phyloP scores from a whole-genome alignment of 179 eudicot species.

The Actinidia polygama region DNA sequence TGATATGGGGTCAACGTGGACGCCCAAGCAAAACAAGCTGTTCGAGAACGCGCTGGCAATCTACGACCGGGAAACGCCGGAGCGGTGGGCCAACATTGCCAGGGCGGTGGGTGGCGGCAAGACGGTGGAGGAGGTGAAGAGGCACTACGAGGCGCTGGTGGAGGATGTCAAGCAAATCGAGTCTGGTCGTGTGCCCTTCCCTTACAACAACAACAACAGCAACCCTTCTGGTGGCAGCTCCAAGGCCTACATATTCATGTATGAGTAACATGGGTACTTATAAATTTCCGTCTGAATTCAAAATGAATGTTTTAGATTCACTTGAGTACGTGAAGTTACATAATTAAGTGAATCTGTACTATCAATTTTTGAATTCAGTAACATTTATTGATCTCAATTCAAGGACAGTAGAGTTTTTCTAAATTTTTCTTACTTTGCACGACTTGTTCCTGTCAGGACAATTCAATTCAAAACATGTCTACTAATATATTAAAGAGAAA shows the following conservation, averaged over 20 bases:
- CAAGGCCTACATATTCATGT: constrained; percentile 22
- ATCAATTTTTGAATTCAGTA: neutral
- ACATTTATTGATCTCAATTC: neutral
- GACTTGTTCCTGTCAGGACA: too few relatives aligned
- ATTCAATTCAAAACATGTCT: too few relatives aligned
- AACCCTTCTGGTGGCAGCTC: neutral
- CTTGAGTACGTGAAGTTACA: too few relatives aligned
- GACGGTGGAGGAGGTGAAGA: constrained; percentile 52
- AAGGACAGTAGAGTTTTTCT: too few relatives aligned
- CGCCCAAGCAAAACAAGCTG: constrained; percentile 56
- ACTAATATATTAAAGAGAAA: too few relatives aligned
- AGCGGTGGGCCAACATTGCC: constrained; percentile 56
- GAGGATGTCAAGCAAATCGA: constrained; percentile 55
- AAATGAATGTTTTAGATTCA: too few relatives aligned
- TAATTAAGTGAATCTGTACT: neutral
- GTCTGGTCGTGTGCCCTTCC: constrained; percentile 36
- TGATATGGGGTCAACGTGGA: constrained; percentile 46
- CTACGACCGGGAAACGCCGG: constrained; percentile 51
- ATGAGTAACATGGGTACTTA: constrained; percentile 39
- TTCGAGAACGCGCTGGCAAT: constrained; percentile 60
- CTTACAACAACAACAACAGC: constrained; percentile 13
- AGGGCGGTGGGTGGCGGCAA: constrained; percentile 49
- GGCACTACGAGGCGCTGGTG: constrained; percentile 49
- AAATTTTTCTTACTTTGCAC: too few relatives aligned
- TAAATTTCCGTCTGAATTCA: too few relatives aligned